Conservation (phyloP, 2,329 filamentous ascomycete genomes). For the Colletotrichum sp. region DNA sequence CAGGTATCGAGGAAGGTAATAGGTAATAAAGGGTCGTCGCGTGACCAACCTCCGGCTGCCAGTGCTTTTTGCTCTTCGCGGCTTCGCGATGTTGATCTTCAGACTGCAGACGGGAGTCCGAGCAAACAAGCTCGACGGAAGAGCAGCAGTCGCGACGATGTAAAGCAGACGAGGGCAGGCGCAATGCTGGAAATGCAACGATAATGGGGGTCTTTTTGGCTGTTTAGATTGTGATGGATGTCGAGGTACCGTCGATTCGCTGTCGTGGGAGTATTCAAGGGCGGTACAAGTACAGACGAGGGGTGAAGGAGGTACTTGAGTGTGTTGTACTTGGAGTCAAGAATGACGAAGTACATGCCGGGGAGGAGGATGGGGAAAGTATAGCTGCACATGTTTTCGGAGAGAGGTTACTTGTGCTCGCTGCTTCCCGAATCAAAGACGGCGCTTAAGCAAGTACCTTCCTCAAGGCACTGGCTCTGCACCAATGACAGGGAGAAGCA, state of each 20-base stretch:
- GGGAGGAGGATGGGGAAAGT: background rate
- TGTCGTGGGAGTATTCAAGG: background rate
- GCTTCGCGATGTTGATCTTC: background rate
- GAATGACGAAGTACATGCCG: background rate
- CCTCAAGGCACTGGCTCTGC: background rate
- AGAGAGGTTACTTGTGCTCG: background rate
- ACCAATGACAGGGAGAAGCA: background rate
- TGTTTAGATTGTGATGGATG: background rate
- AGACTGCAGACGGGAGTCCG: constrained; percentile 2
- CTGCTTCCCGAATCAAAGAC: background rate
- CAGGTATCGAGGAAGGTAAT: background rate
- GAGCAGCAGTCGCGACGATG: background rate
- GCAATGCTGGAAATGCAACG: background rate
- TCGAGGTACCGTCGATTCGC: background rate
- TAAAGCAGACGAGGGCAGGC: background rate
- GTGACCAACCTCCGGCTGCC: background rate
- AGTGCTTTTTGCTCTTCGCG: background rate
- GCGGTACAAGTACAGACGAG: background rate
- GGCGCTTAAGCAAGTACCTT: background rate
- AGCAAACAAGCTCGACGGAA: background rate
- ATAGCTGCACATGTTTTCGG: background rate
- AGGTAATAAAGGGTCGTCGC: background rate
- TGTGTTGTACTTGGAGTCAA: background rate
- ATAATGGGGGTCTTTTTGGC: background rate
- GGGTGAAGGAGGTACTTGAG: background rate